Evolutionary conservation across 1,284 basidiomycete species (phyloP), one percentile per base, ranked within the genome.

Genomic region (Xerocomus minutiporus): DNA sequence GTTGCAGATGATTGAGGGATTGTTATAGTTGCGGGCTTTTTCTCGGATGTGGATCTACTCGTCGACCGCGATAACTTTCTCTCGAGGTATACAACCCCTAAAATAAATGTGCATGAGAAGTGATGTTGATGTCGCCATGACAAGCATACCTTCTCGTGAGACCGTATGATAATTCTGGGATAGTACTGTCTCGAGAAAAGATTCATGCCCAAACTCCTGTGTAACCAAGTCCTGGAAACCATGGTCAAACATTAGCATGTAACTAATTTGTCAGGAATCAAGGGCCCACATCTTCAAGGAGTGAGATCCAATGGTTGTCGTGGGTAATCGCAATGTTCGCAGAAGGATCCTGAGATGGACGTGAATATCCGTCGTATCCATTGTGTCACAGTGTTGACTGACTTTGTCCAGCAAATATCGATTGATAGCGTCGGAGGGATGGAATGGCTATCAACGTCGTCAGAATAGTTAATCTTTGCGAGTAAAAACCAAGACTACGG

Each of bases 341-440:
- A 11, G 51, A 57, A 38, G 55, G 50, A 9, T 46, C 39, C 55
- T 57, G 31, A 34, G 7, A 29, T 20, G 29, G 41, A 25, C 12
- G 8, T 3, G 4, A 42, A 2, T 25, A 42, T n/a, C 13, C n/a
- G 1, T 31, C 8, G 2, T 5, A 41, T 20, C 20, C 20, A 20
- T 20, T 20, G 20, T 17, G 17, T 11, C 40, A 9, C 12, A 7
- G 6, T n/a, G 13, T 28, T 1, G 31, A 55, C 54, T 15, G 4
- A 58, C 50, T 28, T 17, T 55, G 8, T 29, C 36, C 12, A 58
- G 35, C 32, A 57, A 15, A 28, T 58, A 56, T 20, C 25, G 45
- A 38, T 58, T 58, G 38, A 57, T 55, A 13, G 17, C 17, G 5
- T 58, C 45, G 1, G 52, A 58, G 13, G 56, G 56, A 28, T 57